These are phyloP conservation scores for Xerocomellus dryophilus DNA, from an alignment of 768 basidiomycete genomes.

Conservation along the genomic window DNA sequence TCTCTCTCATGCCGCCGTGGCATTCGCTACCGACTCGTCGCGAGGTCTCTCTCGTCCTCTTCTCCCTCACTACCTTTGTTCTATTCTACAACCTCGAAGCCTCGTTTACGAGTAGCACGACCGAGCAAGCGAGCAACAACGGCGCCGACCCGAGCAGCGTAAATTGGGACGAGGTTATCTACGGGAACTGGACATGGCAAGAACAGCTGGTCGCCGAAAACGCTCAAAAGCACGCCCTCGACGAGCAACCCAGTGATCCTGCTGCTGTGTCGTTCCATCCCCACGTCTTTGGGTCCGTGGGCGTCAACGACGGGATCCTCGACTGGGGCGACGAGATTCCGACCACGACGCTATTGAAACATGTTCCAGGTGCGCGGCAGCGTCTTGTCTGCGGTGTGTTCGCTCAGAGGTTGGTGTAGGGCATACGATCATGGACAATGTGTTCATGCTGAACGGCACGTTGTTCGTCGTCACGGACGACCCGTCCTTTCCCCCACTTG, in stretches of 20 bases:
- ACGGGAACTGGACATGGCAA: constrained; percentile 69
- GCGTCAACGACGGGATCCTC: constrained; percentile 51
- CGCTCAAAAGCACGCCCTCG: constrained; percentile 44
- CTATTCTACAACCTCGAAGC: constrained; percentile 73
- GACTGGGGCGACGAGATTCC: constrained; percentile 59
- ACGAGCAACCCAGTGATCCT: constrained; percentile 25
- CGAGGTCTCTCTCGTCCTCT: constrained; percentile 66
- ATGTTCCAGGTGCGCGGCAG: constrained; percentile 58
- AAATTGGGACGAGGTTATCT: constrained; percentile 59
- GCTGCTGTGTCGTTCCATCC: constrained; percentile 27
- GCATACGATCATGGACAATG: constrained; percentile 78
- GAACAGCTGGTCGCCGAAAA: constrained; percentile 57
- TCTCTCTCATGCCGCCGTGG: constrained; percentile 54
- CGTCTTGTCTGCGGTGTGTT: neutral
- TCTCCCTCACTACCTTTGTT: constrained; percentile 62
- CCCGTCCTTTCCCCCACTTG: constrained; percentile 54
- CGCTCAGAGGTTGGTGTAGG: constrained; percentile 43
- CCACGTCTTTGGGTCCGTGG: constrained; percentile 22
- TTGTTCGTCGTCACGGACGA: constrained; percentile 75
- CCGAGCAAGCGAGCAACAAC: constrained; percentile 19
- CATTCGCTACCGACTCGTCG: constrained; percentile 64
- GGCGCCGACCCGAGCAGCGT: constrained; percentile 17
- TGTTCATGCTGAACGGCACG: constrained; percentile 69
- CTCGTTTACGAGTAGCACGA: constrained; percentile 52
- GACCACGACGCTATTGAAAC: constrained; percentile 52